A percentile compares a stretch with the other conserved stretches of the same genome.
phyloP scores from a whole-genome alignment of 371 early-diverging fungal genomes.

The Funneliformis caledonium region DNA sequence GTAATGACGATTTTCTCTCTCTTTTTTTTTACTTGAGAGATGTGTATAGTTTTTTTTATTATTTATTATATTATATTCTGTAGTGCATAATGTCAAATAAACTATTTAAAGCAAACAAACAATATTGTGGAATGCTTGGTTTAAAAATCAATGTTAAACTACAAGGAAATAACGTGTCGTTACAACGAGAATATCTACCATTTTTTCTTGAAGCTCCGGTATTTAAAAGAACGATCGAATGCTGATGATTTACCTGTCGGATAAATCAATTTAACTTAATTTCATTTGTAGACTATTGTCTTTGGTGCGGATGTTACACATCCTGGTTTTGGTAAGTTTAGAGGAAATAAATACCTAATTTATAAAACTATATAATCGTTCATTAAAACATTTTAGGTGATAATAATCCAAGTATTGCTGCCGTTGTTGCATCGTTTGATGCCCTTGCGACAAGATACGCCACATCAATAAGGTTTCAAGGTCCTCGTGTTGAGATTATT shows the following conservation, averaged over 20 bases:
- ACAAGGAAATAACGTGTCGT: conserved; percentile 76
- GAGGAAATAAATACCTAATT: neutral
- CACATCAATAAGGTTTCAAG: conserved; percentile 82
- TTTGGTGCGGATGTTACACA: conserved; percentile 96
- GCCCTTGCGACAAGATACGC: conserved; percentile 81
- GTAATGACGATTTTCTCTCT: conserved; percentile 62
- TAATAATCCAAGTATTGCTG: conserved; percentile 85
- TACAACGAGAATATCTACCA: conserved; percentile 52
- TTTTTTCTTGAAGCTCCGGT: conserved; percentile 73
- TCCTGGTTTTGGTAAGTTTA: conserved; percentile 74
- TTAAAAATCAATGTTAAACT: conserved; percentile 90
- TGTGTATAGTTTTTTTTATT: neutral
- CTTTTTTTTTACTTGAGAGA: neutral
- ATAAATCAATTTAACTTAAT: neutral
- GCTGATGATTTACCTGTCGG: conserved; percentile 43
- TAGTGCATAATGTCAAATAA: conserved; percentile 87
- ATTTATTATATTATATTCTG: neutral
- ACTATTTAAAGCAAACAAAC: conserved; percentile 58
- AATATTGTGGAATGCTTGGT: conserved; percentile 77
- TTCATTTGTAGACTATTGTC: conserved; percentile 75
- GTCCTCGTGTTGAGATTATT: conserved; percentile 87
- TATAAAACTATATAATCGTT: neutral
- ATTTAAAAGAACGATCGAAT: neutral
- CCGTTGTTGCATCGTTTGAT: conserved; percentile 88
- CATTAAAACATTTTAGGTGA: conserved; percentile 40